Conservation (phyloP, 352 stramenopile genomes). For the Aphanomyces euteiches region DNA sequence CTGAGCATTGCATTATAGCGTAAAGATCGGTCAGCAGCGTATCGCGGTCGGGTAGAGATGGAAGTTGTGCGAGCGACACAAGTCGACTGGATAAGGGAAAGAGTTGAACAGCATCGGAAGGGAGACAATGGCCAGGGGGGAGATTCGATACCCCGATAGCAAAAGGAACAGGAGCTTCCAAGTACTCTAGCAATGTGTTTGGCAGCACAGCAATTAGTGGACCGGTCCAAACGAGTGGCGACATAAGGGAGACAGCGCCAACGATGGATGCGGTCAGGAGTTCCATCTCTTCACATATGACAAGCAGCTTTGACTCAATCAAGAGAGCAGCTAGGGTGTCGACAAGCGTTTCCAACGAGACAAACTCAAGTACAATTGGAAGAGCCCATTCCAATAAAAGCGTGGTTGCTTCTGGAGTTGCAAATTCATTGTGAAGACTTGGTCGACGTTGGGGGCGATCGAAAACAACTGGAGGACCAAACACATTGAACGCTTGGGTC, state of each 20-base stretch:
- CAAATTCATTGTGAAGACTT: background rate
- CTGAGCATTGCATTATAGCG: background rate
- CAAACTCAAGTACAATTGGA: constrained; percentile 10
- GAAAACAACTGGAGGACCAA: constrained; percentile 11
- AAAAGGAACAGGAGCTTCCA: constrained; percentile 24
- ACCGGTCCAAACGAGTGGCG: constrained; percentile 20
- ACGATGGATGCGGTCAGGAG: constrained; percentile 16
- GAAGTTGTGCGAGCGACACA: background rate
- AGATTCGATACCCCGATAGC: constrained; percentile 21
- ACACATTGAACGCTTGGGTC: background rate
- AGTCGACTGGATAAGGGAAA: constrained; percentile 16
- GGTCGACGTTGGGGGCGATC: constrained; percentile 1
- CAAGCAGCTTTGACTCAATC: constrained; percentile 18
- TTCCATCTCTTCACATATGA: constrained; percentile 24
- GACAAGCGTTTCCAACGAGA: constrained; percentile 7
- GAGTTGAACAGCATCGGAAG: background rate
- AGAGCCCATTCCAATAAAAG: constrained; percentile 24
- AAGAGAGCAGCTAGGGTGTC: background rate
- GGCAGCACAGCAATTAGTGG: constrained; percentile 26
- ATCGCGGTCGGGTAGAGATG: background rate
- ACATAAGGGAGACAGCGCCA: constrained; percentile 10
- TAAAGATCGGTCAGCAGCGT: background rate
- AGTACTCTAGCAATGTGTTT: constrained; percentile 13
- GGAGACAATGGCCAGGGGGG: background rate
- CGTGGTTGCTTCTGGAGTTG: background rate